phyloP scores from a whole-genome alignment of 805 yeast genomes.

The Candida insectalens region DNA sequence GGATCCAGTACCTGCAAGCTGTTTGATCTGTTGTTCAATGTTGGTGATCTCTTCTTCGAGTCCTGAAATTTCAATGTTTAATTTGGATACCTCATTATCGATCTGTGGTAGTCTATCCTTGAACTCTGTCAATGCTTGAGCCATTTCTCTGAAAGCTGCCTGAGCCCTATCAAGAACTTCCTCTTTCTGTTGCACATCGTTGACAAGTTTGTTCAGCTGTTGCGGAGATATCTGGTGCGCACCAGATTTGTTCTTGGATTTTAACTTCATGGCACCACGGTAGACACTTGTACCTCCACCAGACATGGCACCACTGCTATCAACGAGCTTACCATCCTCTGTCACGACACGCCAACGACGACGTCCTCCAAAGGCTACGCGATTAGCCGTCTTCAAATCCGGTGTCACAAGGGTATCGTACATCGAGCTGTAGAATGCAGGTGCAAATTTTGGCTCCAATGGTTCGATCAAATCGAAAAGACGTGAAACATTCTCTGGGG shows the following conservation, averaged over 20 bases:
- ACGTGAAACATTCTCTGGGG: conserved; percentile 73
- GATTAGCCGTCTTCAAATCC: conserved; percentile 69
- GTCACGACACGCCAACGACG: conserved; percentile 86
- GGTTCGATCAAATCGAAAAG: conserved; percentile 76
- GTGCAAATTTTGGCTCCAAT: conserved; percentile 55
- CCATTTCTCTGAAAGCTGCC: conserved; percentile 49
- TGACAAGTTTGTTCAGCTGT: conserved; percentile 44
- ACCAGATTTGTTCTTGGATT: conserved; percentile 24
- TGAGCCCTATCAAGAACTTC: conserved; percentile 38
- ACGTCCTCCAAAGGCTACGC: conserved; percentile 70
- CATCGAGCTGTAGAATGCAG: conserved; percentile 84
- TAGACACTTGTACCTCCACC: conserved; percentile 81
- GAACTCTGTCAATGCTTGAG: conserved; percentile 42
- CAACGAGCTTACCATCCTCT: conserved; percentile 83
- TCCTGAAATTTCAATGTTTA: conserved; percentile 55
- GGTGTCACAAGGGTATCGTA: conserved; percentile 83
- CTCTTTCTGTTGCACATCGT: conserved; percentile 45
- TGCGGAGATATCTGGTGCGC: conserved; percentile 36
- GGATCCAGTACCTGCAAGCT: too few species aligned
- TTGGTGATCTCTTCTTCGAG: conserved; percentile 43
- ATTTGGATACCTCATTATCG: conserved; percentile 49
- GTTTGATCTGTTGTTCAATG: conserved; percentile 33
- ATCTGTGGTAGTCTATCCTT: conserved; percentile 63
- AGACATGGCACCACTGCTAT: conserved; percentile 88
- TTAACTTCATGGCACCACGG: conserved; percentile 68